phyloP scores from a whole-genome alignment of 352 stramenopile genomes.

The Thraustochytrium sp. region DNA sequence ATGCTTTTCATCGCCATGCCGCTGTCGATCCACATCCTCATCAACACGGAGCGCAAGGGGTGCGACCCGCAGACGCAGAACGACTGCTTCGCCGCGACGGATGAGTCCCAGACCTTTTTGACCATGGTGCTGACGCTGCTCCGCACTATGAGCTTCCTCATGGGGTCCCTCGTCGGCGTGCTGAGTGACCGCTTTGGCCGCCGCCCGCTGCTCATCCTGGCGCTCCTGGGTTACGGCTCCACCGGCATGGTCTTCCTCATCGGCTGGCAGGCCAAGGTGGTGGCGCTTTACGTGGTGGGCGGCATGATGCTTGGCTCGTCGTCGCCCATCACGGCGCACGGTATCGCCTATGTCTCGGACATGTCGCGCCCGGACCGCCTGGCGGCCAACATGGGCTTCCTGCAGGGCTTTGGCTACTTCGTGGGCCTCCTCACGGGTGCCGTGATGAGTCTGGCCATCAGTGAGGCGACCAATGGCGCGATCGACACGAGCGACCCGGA shows the following conservation, averaged over 20 bases:
- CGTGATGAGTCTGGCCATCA: slow-evolving; percentile 30
- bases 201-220: slow-evolving; percentile 18
- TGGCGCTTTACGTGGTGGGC: slow-evolving; percentile 39
- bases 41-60: slow-evolving; percentile 13
- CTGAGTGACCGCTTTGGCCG: slow-evolving; percentile 33
- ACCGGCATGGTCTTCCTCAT: slow-evolving; percentile 36
- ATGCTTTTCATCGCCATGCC: slow-evolving; percentile 47
- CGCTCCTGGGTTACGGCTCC: slow-evolving; percentile 12
- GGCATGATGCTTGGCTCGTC: slow-evolving; percentile 30
- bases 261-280: background rate
- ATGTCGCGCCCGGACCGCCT: slow-evolving; percentile 35
- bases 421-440: slow-evolving; percentile 34
- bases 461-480: background rate
- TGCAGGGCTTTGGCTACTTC: slow-evolving; percentile 47
- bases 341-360: slow-evolving; percentile 43
- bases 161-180: slow-evolving; percentile 27
- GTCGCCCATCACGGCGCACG: slow-evolving; percentile 31
- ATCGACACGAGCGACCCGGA: background rate
- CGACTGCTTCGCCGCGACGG: slow-evolving; percentile 34
- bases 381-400: slow-evolving; percentile 39
- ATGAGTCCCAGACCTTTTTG: background rate
- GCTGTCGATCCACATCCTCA: slow-evolving; percentile 37
- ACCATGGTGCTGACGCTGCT: slow-evolving; percentile 38
- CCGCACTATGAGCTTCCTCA: slow-evolving; percentile 44
- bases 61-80: slow-evolving; percentile 21